Evolutionary conservation across 768 basidiomycete genomes (phyloP).

Genomic region (Asterophora parasitica): DNA sequence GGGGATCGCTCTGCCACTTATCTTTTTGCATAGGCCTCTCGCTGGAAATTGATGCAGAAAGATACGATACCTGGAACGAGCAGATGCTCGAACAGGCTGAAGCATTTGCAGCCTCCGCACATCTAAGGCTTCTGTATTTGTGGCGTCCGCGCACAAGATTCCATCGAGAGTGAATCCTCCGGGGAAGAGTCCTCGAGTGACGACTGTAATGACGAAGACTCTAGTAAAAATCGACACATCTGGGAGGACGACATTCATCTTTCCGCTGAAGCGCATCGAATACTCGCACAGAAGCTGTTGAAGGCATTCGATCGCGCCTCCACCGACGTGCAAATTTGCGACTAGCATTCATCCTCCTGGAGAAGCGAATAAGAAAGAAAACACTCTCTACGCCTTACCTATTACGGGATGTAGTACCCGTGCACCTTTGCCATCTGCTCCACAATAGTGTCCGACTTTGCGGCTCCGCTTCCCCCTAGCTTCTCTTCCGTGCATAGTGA

Average conservation of each 20-base stretch:
- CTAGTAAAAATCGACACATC: not conserved
- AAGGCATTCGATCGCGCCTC: not conserved
- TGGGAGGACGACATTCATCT: conserved; percentile 9
- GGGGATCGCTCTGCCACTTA: not conserved
- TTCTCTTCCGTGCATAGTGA: too few species aligned
- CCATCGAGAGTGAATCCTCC: not conserved
- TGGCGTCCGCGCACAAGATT: conserved; percentile 4
- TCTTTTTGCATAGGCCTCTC: not conserved
- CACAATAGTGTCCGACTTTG: too few species aligned
- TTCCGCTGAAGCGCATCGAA: conserved; percentile 5
- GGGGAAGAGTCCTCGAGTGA: not conserved
- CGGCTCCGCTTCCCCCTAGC: too few species aligned
- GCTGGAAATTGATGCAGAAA: not conserved
- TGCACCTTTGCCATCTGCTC: too few species aligned
- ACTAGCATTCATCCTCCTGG: too few species aligned
- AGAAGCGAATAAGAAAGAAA: too few species aligned
- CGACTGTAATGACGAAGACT: conserved; percentile 1
- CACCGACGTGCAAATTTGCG: too few species aligned
- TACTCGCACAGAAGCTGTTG: conserved; percentile 6
- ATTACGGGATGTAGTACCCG: too few species aligned
- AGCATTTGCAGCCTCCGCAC: not conserved
- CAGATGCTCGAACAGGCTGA: not conserved
- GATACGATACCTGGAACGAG: conserved; percentile 2
- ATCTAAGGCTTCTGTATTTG: conserved; percentile 2
- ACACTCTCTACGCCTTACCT: too few species aligned